Conservation (phyloP, 2,329 filamentous ascomycete genomes). For the Aureobasidium leucospermi region DNA sequence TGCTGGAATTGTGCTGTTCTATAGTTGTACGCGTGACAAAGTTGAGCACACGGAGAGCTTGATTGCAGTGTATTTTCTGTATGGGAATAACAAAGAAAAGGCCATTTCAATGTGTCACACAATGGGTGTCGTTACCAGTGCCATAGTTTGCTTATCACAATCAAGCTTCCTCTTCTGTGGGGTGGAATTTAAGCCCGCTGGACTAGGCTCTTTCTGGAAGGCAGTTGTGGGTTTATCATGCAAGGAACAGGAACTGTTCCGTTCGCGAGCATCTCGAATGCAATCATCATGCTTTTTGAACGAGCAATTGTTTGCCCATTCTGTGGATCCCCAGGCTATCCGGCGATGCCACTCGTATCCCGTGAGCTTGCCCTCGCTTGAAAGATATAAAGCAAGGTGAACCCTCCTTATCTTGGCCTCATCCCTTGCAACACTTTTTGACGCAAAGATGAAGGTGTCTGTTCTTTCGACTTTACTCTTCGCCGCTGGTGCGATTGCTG, state of each 20-base stretch:
- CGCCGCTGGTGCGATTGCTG: constrained; percentile 3
- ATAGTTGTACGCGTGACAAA: no score
- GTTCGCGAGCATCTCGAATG: background rate
- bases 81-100: no score
- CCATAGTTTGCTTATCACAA: background rate
- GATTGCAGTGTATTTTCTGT: no score
- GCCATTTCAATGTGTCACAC: background rate
- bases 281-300: background rate
- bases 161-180: constrained; percentile 7
- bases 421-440: background rate
- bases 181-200: background rate
- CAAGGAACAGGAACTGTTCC: background rate
- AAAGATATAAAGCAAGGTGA: background rate
- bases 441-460: background rate
- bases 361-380: background rate
- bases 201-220: background rate
- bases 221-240: background rate
- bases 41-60: no score
- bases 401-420: background rate
- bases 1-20: no score
- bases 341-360: constrained; percentile 3
- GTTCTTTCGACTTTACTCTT: constrained; percentile 8
- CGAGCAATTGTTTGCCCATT: background rate
- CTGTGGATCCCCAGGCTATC: background rate
- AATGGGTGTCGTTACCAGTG: background rate